Evolutionary conservation across 805 yeast species (phyloP).

Genomic region (Babjeviella inositovora): DNA sequence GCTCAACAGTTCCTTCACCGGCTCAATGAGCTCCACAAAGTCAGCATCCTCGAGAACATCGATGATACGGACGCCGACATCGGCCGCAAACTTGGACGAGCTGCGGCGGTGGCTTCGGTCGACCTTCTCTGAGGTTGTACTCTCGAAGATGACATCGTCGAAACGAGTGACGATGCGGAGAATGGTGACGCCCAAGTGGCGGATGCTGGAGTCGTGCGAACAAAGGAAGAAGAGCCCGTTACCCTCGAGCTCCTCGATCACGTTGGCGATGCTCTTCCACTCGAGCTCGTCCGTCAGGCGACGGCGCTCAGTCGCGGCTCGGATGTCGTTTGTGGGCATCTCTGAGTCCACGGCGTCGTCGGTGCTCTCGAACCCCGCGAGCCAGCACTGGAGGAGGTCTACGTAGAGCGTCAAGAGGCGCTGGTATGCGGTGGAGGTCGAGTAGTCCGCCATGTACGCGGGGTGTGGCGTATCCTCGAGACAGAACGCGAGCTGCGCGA

Average conservation of each 20-base stretch:
- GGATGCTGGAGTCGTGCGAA: conserved; percentile 64
- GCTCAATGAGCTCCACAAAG: conserved; percentile 42
- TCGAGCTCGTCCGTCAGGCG: conserved; percentile 49
- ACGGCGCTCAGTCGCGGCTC: too few relatives aligned
- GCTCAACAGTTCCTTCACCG: conserved; percentile 33
- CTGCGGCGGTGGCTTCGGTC: conserved; percentile 7
- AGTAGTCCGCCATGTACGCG: conserved; percentile 35
- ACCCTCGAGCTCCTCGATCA: conserved; percentile 91
- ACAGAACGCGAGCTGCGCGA: conserved; percentile 68
- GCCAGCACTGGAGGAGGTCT: conserved; percentile 73
- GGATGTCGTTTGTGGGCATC: too few relatives aligned
- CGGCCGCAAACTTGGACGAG: conserved; percentile 63
- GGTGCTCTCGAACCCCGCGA: conserved; percentile 34
- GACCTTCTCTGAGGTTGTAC: conserved; percentile 4
- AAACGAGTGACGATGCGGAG: conserved; percentile 70
- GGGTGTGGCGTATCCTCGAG: conserved; percentile 56
- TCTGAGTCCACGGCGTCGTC: too few relatives aligned
- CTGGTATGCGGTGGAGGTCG: conserved; percentile 46
- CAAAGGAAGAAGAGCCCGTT: conserved; percentile 85
- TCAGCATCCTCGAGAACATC: conserved; percentile 64
- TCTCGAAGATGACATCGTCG: conserved; percentile 64
- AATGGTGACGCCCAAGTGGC: conserved; percentile 65
- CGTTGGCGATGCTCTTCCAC: conserved; percentile 65
- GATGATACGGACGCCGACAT: conserved; percentile 59
- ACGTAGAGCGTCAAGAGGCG: conserved; percentile 53